A percentile compares a stretch with the other conserved stretches of the same genome.
These are phyloP conservation scores for Sporisorium sorghi DNA, from an alignment of 1,284 basidiomycete species.

Conservation along the genomic window DNA sequence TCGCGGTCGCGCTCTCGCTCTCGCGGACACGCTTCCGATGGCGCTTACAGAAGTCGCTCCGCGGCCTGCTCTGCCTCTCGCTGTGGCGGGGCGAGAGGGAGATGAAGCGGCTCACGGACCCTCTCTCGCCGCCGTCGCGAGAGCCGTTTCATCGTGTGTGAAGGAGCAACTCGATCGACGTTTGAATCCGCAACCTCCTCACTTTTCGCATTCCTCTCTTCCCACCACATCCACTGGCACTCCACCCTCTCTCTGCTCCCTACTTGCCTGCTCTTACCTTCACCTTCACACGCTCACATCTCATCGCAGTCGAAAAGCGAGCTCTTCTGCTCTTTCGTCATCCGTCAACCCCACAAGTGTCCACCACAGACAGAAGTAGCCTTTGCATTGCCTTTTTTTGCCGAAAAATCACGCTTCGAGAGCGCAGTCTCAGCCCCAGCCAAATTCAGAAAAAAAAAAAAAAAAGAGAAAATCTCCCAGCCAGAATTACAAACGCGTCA, in stretches of 20 bases:
- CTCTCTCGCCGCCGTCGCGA: no score
- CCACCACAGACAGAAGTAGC: not conserved
- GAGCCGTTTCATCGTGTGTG: not conserved
- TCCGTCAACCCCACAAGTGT: not conserved
- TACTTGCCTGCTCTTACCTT: not conserved
- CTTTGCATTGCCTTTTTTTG: no score
- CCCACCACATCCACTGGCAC: slow-evolving; percentile 8
- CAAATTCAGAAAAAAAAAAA: slow-evolving; percentile 3
- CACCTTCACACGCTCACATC: not conserved
- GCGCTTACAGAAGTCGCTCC: slow-evolving; percentile 18
- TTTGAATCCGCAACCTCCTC: slow-evolving; percentile 1
- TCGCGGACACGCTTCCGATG: not conserved
- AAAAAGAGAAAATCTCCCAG: slow-evolving; percentile 14
- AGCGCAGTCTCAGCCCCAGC: not conserved
- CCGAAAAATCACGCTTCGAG: slow-evolving; percentile 6
- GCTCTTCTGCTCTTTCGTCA: not conserved
- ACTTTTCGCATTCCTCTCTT: slow-evolving; percentile 2
- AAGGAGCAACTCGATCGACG: slow-evolving; percentile 1
- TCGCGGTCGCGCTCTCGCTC: slow-evolving; percentile 24
- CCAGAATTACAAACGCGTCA: no score
- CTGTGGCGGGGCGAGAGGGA: slow-evolving; percentile 7
- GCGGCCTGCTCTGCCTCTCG: slow-evolving; percentile 1
- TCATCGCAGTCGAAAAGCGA: not conserved
- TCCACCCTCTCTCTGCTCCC: not conserved
- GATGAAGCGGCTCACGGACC: not conserved